Conservation (phyloP, 345 rosid species). For the Euphorbia pulcherrima region DNA sequence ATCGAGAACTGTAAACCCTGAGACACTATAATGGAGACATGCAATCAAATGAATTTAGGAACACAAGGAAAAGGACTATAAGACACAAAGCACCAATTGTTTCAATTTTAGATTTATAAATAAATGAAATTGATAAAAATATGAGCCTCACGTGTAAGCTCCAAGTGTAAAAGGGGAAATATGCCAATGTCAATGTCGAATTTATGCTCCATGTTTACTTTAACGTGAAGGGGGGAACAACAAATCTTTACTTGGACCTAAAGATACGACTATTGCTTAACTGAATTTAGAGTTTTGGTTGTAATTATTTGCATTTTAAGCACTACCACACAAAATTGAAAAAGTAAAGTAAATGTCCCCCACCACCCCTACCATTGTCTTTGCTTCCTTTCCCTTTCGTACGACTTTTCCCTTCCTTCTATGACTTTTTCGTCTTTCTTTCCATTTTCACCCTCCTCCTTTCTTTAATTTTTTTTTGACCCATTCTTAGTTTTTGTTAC, state of each 20-base stretch:
- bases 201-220: conserved; percentile 5
- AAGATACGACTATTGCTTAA: conserved; percentile 34
- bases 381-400: conserved; percentile 28
- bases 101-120: neutral
- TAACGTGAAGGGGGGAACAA: conserved; percentile 33
- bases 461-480: neutral
- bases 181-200: neutral
- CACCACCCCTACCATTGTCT: conserved; percentile 44
- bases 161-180: conserved; percentile 23
- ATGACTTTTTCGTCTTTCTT: conserved; percentile 34
- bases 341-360: conserved; percentile 44
- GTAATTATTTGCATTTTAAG: conserved; percentile 5
- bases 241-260: conserved; percentile 41
- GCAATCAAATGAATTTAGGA: conserved; percentile 43
- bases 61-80: conserved; percentile 41
- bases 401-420: conserved; percentile 37
- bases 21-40: conserved; percentile 29
- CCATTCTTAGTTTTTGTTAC: too few species aligned
- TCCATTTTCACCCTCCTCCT: neutral
- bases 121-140: neutral
- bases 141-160: conserved; percentile 37
- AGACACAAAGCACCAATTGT: conserved; percentile 22
- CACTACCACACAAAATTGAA: too few species aligned
- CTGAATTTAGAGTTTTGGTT: neutral
- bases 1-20: conserved; percentile 9